Evolutionary conservation across 1,284 basidiomycete species (phyloP).

Genomic region (Leccinum insolens): DNA sequence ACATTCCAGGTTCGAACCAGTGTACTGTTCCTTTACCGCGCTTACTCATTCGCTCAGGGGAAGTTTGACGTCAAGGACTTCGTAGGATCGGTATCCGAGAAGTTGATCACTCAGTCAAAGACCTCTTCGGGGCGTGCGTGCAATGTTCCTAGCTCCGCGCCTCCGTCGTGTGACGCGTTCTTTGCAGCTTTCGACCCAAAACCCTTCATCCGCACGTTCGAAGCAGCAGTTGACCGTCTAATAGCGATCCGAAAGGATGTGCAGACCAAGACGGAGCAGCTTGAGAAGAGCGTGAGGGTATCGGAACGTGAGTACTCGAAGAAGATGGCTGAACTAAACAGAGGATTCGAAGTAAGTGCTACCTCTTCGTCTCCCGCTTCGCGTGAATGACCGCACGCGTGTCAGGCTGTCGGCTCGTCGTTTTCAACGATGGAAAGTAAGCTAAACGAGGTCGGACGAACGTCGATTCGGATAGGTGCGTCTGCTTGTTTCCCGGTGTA

Average conservation of each 20-base stretch:
- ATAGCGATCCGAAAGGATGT: conserved; percentile 87
- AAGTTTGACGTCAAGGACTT: conserved; percentile 94
- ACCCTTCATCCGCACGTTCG: conserved; percentile 92
- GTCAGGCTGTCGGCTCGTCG: conserved; percentile 78
- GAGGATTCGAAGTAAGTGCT: conserved; percentile 82
- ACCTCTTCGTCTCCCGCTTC: conserved; percentile 1
- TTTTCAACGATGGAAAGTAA: conserved; percentile 85
- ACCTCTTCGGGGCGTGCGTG: conserved; percentile 80
- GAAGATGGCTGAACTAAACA: conserved; percentile 90
- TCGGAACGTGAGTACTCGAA: conserved; percentile 94
- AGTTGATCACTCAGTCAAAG: conserved; percentile 83
- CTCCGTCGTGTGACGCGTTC: conserved; percentile 9
- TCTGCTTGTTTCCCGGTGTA: conserved; percentile 9
- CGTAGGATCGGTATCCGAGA: conserved; percentile 83
- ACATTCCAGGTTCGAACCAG: conserved; percentile 60
- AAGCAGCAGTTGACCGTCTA: conserved; percentile 86
- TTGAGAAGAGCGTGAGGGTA: conserved; percentile 89
- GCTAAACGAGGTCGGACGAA: conserved; percentile 94
- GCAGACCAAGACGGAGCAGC: conserved; percentile 84
- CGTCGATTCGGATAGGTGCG: conserved; percentile 91
- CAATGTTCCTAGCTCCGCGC: not conserved
- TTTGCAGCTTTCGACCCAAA: conserved; percentile 86
- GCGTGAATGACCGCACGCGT: conserved; percentile 8
- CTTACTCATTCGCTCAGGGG: conserved; percentile 50
- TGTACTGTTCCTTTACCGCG: not conserved